These are phyloP conservation scores for Craterostigma plantagineum DNA, from an alignment of 257 asterid genomes.

Conservation along the genomic window DNA sequence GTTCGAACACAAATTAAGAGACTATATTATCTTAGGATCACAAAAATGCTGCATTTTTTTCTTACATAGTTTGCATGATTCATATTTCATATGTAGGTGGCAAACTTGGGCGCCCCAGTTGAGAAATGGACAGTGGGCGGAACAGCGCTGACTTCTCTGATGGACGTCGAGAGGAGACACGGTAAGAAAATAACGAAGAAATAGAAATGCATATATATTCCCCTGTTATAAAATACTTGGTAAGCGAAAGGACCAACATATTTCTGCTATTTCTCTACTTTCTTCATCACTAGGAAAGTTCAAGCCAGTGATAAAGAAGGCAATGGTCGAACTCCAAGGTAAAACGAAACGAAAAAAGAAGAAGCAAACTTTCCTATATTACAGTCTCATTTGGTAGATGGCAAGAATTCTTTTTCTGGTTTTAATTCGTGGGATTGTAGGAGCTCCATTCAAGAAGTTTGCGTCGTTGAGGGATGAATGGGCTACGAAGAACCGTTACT, in stretches of 20 bases:
- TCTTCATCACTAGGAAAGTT: conserved; percentile 33
- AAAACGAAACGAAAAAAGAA: neutral
- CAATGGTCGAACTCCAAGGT: conserved; percentile 91
- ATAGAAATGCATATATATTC: too few species aligned
- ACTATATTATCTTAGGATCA: too few species aligned
- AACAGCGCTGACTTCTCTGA: conserved; percentile 50
- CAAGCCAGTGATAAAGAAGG: conserved; percentile 85
- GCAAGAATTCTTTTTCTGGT: neutral
- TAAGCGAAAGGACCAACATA: neutral
- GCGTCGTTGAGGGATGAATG: conserved; percentile 69
- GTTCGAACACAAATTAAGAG: too few species aligned
- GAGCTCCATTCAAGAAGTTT: conserved; percentile 74
- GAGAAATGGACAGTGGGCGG: conserved; percentile 71
- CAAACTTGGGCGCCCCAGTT: conserved; percentile 62
- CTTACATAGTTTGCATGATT: too few species aligned
- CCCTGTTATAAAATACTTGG: too few species aligned
- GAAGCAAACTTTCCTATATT: neutral
- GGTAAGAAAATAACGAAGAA: conserved; percentile 16
- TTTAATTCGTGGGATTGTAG: conserved; percentile 15
- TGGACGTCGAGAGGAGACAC: conserved; percentile 82
- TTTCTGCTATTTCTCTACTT: neutral
- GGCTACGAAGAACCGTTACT: conserved; percentile 57
- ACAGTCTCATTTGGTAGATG: neutral
- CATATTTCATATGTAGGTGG: conserved; percentile 41
- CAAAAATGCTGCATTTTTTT: neutral